These are phyloP conservation scores for Kuraishia piskuri DNA, from an alignment of 805 yeast species.

Conservation along the genomic window DNA sequence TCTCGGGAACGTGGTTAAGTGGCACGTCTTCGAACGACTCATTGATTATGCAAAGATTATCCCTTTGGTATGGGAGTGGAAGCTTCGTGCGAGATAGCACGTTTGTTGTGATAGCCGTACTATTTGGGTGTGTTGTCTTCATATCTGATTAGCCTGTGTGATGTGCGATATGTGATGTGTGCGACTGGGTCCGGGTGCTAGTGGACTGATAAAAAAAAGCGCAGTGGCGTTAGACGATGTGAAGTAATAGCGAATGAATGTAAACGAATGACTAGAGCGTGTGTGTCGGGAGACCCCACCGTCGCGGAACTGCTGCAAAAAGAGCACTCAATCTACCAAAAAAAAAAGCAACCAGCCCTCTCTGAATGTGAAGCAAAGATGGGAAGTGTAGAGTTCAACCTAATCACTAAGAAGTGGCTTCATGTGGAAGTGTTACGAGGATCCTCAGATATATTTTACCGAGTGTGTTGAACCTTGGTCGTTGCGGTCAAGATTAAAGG, in stretches of 20 bases:
- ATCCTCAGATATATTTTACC: too few relatives aligned
- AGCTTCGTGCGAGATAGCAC: neutral
- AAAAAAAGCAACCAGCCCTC: too few relatives aligned
- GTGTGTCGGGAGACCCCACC: neutral
- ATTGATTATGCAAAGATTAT: conserved; percentile 15
- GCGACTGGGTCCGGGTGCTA: too few relatives aligned
- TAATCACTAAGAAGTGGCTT: too few relatives aligned
- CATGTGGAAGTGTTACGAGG: too few relatives aligned
- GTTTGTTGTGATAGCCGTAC: neutral
- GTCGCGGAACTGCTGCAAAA: neutral
- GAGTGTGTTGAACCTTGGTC: too few relatives aligned
- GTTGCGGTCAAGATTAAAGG: neutral
- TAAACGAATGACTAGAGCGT: neutral
- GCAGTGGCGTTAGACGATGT: neutral
- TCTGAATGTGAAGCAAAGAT: too few relatives aligned
- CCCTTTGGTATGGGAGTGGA: neutral
- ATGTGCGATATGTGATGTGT: too few relatives aligned
- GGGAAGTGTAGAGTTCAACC: too few relatives aligned
- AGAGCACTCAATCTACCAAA: neutral
- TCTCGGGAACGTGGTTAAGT: conserved; percentile 5
- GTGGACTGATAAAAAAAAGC: neutral
- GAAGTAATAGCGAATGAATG: neutral
- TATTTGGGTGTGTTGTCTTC: neutral
- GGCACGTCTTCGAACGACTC: conserved; percentile 27
- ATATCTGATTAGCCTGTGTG: too few relatives aligned